Evolutionary conservation across 208 protist genomes (phyloP).

Genomic region (Zelonia costaricensis): DNA sequence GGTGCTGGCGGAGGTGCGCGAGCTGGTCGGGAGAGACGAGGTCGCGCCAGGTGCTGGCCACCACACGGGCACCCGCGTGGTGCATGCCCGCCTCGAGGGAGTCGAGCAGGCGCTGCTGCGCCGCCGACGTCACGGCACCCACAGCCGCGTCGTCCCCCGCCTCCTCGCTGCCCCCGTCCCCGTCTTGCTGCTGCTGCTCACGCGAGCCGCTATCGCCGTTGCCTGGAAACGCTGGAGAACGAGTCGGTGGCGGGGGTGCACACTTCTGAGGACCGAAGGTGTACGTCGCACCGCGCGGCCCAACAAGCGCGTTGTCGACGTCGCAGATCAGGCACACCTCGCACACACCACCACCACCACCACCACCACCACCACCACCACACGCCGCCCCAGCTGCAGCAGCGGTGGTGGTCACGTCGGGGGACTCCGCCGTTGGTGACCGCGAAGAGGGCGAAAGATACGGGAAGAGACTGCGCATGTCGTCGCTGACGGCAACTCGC

Average conservation of each 20-base stretch:
- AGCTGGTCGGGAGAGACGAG: neutral
- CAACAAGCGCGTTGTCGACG: constrained; percentile 71
- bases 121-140: constrained; percentile 30
- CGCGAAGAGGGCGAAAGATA: too few species aligned
- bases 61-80: constrained; percentile 44
- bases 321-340: constrained; percentile 75
- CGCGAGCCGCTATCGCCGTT: neutral
- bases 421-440: too few species aligned
- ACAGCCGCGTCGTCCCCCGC: constrained; percentile 39
- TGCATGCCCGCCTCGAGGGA: constrained; percentile 57
- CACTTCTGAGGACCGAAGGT: constrained; percentile 85
- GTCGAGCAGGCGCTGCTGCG: constrained; percentile 39
- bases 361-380: neutral
- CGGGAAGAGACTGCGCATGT: constrained; percentile 26
- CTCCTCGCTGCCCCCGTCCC: too few species aligned
- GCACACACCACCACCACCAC: neutral
- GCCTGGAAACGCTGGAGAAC: neutral
- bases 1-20: neutral
- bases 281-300: constrained; percentile 62
- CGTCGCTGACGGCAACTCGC: constrained; percentile 28
- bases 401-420: neutral
- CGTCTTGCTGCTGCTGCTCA: neutral
- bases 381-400: neutral
- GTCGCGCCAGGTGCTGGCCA: constrained; percentile 28
- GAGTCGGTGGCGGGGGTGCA: constrained; percentile 19